Base-by-base conservation (phyloP, 495 filamentous ascomycete genomes). In the Filosporella fistucella region DNA sequence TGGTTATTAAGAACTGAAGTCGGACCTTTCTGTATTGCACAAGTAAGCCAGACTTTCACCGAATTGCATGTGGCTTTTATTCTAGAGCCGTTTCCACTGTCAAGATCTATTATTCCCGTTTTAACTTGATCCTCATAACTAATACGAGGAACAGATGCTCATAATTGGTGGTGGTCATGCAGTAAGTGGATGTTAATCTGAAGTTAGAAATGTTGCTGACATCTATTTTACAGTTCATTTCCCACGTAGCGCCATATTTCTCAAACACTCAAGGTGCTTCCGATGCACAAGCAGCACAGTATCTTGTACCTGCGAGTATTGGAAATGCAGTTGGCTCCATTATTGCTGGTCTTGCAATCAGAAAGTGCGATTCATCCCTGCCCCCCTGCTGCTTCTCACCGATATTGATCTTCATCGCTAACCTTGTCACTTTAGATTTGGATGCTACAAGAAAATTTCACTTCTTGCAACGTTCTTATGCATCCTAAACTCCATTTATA, bases 311-410 rank as follows among this genome's bases (percentile, higher is more conserved):
- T 0, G 76, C 80, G 13, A 81, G 86, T 3, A 61, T 77, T 4
- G 84, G 81, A 4, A 87, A 86, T 52, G 77, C 81, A 1, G 29
- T 85, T 1, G 84, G 81, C 3, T 80, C 75, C 1, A 54, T 88
- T 0, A 24, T 80, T 0, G 51, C 57, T 2, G 63, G 65, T 2
- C 25, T 43, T 17, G 40, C 65, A 2, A 67, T 68, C 26, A 65
- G 60, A 36, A 55, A 56, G 65, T 65, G 51, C 28, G 47, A 22
- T 20, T 42, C 37, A 32, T 28, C 12, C 35, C 32, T 39, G 16
- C 28, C 41, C 13, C 30, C 16, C 11, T 5, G n/a, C 25, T 5
- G 45, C 34, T 10, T 13, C 12, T 17, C 20, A 37, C 37, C n/a
- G 21, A 42, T 36, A 50, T 52, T n/a, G n/a, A n/a, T n/a, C n/a